Base-by-base conservation (phyloP, 2,329 filamentous ascomycete genomes). In the Pyrenochaeta sp. region DNA sequence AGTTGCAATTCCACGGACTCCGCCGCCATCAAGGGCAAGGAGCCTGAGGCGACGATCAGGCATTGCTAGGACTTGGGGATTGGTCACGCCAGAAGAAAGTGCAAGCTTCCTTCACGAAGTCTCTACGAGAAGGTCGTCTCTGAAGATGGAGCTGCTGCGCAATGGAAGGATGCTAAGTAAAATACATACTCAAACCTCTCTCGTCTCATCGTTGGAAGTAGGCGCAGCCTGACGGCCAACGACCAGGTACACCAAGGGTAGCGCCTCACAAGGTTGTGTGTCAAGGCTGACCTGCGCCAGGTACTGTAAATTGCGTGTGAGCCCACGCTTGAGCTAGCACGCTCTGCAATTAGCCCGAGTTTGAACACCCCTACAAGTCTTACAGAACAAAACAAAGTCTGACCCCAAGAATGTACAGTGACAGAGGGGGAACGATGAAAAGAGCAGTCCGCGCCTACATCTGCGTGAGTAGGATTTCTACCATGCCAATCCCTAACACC, bases 1-100 rank as follows among this genome's bases (percentile, higher is more conserved):
- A 1, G 58, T 63, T 5, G 67, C 65, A n/a, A 71, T 59, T 1
- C 69, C 69, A 10, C 69, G 62, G 15, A 72, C 66, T 25, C 69
- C 69, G 5, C 69, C 69, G 32, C 68, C 66, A 47, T 72, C 67
- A 13, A 36, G 32, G 32, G 32, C 32, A 36, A 36, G 32, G 12
- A 36, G 34, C 32, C 12, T 36, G 9, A 36, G 32, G 32, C 32
- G 32, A 36, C 32, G 32, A 36, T 10, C 32, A 3, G 32, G 32
- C 32, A 36, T 36, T 2, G 12, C 32, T 36, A 9, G 8, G 12
- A 4, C 32, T 13, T 15, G 8, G 5, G 5, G 12, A 36, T 12
- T 15, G 6, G 32, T 36, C 32, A 30, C 32, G 12, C 8, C 32
- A 3, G 32, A 4, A 12, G 12, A 36, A 36, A 36, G 32, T 4